phyloP scores from a whole-genome alignment of 2,329 filamentous ascomycete species.

The Cladorrhinum sp. region DNA sequence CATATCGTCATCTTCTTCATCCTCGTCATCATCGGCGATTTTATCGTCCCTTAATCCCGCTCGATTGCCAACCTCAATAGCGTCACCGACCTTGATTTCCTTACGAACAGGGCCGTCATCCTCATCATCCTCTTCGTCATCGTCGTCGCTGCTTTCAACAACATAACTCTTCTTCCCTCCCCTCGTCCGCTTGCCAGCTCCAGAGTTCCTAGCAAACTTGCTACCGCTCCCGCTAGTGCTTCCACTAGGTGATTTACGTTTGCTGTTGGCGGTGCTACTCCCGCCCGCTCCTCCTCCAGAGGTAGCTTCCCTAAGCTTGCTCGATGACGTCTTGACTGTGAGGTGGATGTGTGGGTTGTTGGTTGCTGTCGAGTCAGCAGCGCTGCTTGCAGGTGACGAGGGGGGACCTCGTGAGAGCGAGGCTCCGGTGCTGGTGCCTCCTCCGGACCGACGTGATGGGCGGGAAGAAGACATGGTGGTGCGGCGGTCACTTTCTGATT shows the following conservation, averaged over 20 bases:
- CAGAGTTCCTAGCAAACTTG: slow-evolving; percentile 33
- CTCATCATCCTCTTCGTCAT: slow-evolving; percentile 40
- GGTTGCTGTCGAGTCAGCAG: slow-evolving; percentile 34
- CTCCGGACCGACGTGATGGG: slow-evolving; percentile 45
- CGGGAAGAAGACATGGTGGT: slow-evolving; percentile 45
- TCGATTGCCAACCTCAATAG: slow-evolving; percentile 28
- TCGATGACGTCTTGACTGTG: slow-evolving; percentile 51
- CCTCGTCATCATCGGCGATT: slow-evolving; percentile 34
- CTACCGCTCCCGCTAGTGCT: slow-evolving; percentile 32
- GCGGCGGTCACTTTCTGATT: slow-evolving; percentile 31
- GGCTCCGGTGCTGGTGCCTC: slow-evolving; percentile 30
- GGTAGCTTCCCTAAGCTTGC: slow-evolving; percentile 51
- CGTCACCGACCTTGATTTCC: slow-evolving; percentile 29
- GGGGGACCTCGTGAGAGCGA: slow-evolving; percentile 44
- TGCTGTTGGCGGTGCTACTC: slow-evolving; percentile 32
- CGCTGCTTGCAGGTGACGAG: slow-evolving; percentile 38
- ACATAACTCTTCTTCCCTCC: slow-evolving; percentile 59
- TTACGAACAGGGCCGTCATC: slow-evolving; percentile 34
- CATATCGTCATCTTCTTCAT: slow-evolving; percentile 41
- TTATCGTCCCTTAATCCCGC: slow-evolving; percentile 16
- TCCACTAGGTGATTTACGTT: slow-evolving; percentile 28
- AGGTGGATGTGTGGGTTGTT: slow-evolving; percentile 48
- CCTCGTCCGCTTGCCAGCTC: slow-evolving; percentile 47
- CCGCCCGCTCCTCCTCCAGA: slow-evolving; percentile 24
- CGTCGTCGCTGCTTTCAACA: slow-evolving; percentile 49